phyloP scores from a whole-genome alignment of 768 basidiomycete species.

The Rhodotorula diobovata region DNA sequence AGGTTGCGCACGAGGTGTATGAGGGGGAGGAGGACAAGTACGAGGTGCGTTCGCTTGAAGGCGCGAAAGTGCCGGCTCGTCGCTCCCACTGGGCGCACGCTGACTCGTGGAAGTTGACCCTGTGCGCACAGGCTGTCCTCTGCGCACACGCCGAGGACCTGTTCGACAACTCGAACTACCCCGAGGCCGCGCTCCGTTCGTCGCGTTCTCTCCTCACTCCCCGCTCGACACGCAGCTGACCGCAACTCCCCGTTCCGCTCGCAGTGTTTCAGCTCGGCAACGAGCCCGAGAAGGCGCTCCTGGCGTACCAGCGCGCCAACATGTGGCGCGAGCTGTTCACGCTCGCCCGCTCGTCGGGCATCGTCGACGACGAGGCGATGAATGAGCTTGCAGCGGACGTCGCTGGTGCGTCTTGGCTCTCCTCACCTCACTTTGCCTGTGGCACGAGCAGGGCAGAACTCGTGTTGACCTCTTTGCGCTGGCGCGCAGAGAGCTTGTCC shows the following conservation, averaged over 20 bases:
- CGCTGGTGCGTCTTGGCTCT: conserved; percentile 59
- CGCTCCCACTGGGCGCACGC: too few species aligned
- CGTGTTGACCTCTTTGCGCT: conserved; percentile 2
- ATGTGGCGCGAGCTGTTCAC: conserved; percentile 91
- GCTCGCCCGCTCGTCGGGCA: conserved; percentile 57
- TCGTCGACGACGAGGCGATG: conserved; percentile 57
- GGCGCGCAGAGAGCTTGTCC: conserved; percentile 64
- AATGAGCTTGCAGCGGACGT: conserved; percentile 67
- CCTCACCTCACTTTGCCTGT: too few species aligned
- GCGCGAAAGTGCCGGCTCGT: too few species aligned
- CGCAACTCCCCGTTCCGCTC: background rate
- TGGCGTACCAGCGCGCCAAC: conserved; percentile 77
- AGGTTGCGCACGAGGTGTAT: conserved; percentile 69
- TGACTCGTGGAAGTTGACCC: background rate
- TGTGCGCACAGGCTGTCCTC: conserved; percentile 33
- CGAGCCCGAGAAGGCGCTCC: conserved; percentile 67
- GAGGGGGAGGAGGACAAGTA: conserved; percentile 59
- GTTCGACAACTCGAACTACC: conserved; percentile 75
- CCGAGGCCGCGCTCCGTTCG: conserved; percentile 74
- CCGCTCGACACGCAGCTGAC: conserved; percentile 3
- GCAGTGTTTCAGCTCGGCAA: conserved; percentile 67
- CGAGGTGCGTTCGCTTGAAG: conserved; percentile 23
- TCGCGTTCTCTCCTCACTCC: background rate
- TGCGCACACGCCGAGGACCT: conserved; percentile 49
- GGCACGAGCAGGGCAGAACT: too few species aligned